Conservation (phyloP, 2,329 filamentous ascomycete genomes). For the Aspergillus transmontanensis region DNA sequence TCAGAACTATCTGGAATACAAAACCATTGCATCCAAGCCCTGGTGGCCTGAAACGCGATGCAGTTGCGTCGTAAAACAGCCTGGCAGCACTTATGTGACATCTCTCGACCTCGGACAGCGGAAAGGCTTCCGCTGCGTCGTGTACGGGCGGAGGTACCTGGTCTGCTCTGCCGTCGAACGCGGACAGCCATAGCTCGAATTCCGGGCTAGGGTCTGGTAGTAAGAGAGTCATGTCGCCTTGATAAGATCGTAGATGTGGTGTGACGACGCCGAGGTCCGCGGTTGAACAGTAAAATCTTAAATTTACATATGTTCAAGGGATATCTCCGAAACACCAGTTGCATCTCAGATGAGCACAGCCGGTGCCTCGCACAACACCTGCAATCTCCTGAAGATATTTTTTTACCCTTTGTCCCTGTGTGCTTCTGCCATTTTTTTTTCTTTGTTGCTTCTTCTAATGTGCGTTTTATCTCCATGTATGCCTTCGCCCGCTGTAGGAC, state of each 20-base stretch:
- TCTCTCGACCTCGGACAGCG: too few species aligned
- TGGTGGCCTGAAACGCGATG: too few species aligned
- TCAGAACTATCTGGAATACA: too few species aligned
- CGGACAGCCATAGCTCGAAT: neutral
- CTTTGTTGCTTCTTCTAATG: too few species aligned
- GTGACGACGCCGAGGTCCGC: neutral
- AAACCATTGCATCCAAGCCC: too few species aligned
- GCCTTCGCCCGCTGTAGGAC: neutral
- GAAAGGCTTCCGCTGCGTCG: too few species aligned
- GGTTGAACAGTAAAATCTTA: neutral
- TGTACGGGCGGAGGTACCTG: neutral
- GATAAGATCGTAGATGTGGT: neutral
- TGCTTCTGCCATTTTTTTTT: neutral
- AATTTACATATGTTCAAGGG: too few species aligned
- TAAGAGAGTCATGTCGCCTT: neutral
- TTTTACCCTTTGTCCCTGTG: neutral
- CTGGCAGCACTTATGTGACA: too few species aligned
- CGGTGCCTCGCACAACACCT: neutral
- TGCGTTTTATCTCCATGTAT: neutral
- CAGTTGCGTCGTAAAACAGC: too few species aligned
- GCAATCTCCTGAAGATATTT: neutral
- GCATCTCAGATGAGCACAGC: slow-evolving; percentile 1
- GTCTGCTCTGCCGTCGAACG: neutral
- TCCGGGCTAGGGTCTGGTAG: neutral
- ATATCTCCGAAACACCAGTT: neutral